Conservation (phyloP, 306 rosid genomes). For the Psophocarpus tetragonolobus region DNA sequence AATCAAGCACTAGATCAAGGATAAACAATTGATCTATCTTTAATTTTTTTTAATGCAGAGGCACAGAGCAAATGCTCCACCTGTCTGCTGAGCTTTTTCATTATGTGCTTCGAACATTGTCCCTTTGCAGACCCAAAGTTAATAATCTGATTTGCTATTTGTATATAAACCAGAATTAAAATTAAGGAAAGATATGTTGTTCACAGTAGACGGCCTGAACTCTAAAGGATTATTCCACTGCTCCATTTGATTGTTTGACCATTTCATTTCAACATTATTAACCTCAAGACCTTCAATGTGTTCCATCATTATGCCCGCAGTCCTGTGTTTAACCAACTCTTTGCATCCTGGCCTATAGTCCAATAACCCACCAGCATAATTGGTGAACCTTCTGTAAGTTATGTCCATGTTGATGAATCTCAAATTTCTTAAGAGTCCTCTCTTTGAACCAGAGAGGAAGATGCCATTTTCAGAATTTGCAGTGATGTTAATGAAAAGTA, state of each 20-base stretch:
- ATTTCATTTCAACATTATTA: slow-evolving; percentile 75
- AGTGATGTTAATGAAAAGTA: slow-evolving; percentile 74
- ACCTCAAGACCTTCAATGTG: slow-evolving; percentile 74
- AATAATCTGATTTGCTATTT: slow-evolving; percentile 7
- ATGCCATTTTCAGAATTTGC: slow-evolving; percentile 81
- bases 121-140: background rate
- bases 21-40: background rate
- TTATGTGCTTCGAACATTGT: background rate
- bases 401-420: slow-evolving; percentile 75
- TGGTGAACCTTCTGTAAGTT: slow-evolving; percentile 67
- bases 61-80: slow-evolving; percentile 21
- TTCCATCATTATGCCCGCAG: slow-evolving; percentile 82
- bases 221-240: slow-evolving; percentile 81
- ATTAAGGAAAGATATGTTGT: slow-evolving; percentile 60
- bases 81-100: background rate
- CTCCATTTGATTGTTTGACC: slow-evolving; percentile 53
- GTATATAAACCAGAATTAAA: slow-evolving; percentile 60
- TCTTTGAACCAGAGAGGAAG: slow-evolving; percentile 80
- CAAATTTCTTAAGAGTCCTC: slow-evolving; percentile 68
- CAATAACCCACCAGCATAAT: slow-evolving; percentile 57
- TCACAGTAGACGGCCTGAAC: slow-evolving; percentile 74
- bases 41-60: background rate
- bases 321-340: slow-evolving; percentile 67
- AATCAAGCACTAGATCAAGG: background rate
- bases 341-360: slow-evolving; percentile 96